Evolutionary conservation across 2,329 filamentous ascomycete genomes (phyloP).

Genomic region (Nannizziopsis barbatae): DNA sequence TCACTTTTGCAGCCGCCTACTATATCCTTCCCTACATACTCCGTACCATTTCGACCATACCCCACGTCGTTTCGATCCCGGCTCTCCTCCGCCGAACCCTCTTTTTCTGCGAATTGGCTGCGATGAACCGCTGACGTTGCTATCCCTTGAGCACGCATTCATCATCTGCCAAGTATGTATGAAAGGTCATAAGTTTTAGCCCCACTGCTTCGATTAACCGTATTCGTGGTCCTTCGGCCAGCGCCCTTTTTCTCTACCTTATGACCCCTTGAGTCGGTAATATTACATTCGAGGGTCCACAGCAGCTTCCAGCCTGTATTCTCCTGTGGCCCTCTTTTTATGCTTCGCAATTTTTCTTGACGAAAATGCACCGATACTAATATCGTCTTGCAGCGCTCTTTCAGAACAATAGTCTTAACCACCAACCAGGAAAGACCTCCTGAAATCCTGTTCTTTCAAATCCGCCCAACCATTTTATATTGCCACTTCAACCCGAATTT

Average conservation of each 20-base stretch:
- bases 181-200: slow-evolving; percentile 4
- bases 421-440: neutral
- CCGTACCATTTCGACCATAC: slow-evolving; percentile 4
- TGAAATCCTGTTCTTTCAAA: neutral
- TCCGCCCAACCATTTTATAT: slow-evolving; percentile 13
- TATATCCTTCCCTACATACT: slow-evolving; percentile 4
- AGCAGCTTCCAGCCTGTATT: neutral
- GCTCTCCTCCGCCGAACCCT: slow-evolving; percentile 7
- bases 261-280: slow-evolving; percentile 4
- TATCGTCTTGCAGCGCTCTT: neutral
- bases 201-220: slow-evolving; percentile 2
- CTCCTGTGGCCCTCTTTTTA: neutral
- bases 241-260: neutral
- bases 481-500: slow-evolving; percentile 6
- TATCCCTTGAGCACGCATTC: slow-evolving; percentile 4
- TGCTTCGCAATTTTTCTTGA: neutral
- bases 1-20: slow-evolving; percentile 7
- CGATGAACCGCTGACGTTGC: slow-evolving; percentile 1
- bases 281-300: neutral
- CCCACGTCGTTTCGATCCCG: slow-evolving; percentile 9
- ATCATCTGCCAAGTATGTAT: slow-evolving; percentile 10
- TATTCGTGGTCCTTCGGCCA: neutral
- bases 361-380: neutral
- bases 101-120: slow-evolving; percentile 8
- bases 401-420: neutral